Conservation (phyloP, 257 asterid species). For the Ilex asprella region DNA sequence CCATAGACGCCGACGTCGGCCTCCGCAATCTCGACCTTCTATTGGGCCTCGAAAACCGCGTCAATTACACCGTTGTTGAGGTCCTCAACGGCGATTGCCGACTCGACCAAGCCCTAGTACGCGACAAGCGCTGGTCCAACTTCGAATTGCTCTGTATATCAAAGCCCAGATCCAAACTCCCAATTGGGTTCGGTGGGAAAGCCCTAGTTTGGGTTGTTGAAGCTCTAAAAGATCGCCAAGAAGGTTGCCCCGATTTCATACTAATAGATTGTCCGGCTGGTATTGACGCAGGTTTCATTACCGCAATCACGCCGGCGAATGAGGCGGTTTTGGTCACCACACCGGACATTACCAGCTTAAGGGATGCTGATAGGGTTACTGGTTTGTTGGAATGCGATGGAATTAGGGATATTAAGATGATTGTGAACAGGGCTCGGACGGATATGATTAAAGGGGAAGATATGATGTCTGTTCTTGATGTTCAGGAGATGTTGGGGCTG, state of each 20-base stretch:
- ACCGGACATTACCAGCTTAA: constrained; percentile 82
- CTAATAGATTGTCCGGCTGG: constrained; percentile 94
- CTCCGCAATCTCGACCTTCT: constrained; percentile 93
- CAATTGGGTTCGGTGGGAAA: constrained; percentile 88
- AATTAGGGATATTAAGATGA: constrained; percentile 90
- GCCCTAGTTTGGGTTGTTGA: constrained; percentile 90
- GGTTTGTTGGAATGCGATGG: constrained; percentile 95
- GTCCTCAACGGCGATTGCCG: constrained; percentile 95
- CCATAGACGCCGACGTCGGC: constrained; percentile 96
- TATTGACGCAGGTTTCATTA: constrained; percentile 89
- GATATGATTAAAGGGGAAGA: constrained; percentile 97
- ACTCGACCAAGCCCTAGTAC: constrained; percentile 89
- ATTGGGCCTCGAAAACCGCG: constrained; percentile 91
- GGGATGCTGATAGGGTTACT: constrained; percentile 90
- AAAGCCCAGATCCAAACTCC: constrained; percentile 84
- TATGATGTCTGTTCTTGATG: constrained; percentile 97
- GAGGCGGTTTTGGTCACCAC: constrained; percentile 93
- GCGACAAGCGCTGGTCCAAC: constrained; percentile 96
- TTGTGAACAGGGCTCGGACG: constrained; percentile 89
- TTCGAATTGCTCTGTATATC: constrained; percentile 90
- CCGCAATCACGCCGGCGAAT: constrained; percentile 93
- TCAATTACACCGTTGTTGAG: constrained; percentile 89
- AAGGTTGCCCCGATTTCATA: constrained; percentile 76
- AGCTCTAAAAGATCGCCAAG: constrained; percentile 70
- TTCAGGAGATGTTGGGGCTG: constrained; percentile 90